Percentiles rank a stretch among this genome's conserved stretches.
These are phyloP conservation scores for Niveomyces coronatus DNA, from an alignment of 2,329 filamentous ascomycete genomes.

Conservation along the genomic window DNA sequence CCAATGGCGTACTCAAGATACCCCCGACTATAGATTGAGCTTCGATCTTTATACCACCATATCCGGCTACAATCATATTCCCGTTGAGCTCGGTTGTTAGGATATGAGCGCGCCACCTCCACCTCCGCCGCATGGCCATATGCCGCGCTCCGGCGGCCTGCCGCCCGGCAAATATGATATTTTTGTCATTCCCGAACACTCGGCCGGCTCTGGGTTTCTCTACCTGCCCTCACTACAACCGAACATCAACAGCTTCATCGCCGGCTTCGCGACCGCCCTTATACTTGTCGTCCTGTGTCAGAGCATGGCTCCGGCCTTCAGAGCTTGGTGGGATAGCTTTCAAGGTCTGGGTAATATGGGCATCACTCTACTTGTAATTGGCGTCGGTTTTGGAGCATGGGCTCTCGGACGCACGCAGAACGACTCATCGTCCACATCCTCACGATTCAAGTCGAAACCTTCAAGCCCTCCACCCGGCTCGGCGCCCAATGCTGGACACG, in stretches of 20 bases:
- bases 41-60: conserved; percentile 2
- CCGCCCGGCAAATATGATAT: conserved; percentile 93
- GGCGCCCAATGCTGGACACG: not conserved
- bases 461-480: not conserved
- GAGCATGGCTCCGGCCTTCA: conserved; percentile 61
- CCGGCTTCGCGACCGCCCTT: conserved; percentile 71
- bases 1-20: conserved; percentile 22
- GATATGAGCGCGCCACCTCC: conserved; percentile 59
- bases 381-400: conserved; percentile 71
- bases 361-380: conserved; percentile 59
- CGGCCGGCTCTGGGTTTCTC: conserved; percentile 77
- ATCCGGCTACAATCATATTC: not conserved
- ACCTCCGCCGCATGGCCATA: conserved; percentile 75
- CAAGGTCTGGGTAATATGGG: conserved; percentile 63
- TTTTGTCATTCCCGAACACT: conserved; percentile 90
- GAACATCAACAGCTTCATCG: conserved; percentile 82
- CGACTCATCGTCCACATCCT: conserved; percentile 10
- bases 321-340: conserved; percentile 61
- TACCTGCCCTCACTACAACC: conserved; percentile 86
- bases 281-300: conserved; percentile 63
- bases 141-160: conserved; percentile 59
- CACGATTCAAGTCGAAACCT: conserved; percentile 6
- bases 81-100: too few species aligned
- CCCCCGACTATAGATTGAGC: conserved; percentile 14
- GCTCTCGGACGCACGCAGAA: conserved; percentile 35